These are phyloP conservation scores for Seminavis robusta DNA, from an alignment of 108 stramenopile species.

Conservation along the genomic window DNA sequence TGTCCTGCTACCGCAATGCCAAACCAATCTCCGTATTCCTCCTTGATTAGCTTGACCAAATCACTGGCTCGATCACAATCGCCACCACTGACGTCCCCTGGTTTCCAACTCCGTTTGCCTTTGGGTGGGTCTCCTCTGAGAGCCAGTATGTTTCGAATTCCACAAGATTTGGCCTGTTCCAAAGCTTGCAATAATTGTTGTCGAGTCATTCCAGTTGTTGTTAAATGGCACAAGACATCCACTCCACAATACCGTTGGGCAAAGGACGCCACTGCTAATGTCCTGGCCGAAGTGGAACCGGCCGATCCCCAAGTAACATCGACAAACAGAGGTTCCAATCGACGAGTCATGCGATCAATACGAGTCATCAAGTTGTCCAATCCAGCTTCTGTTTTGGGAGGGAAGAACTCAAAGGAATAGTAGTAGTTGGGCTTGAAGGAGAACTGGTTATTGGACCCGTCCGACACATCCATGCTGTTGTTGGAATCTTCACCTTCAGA, in stretches of 20 bases:
- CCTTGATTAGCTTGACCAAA: slow-evolving; percentile 85
- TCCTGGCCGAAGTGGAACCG: slow-evolving; percentile 72
- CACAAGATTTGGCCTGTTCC: slow-evolving; percentile 52
- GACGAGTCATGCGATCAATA: slow-evolving; percentile 91
- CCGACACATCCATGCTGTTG: not conserved
- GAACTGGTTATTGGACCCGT: too few species aligned
- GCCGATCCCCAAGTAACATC: slow-evolving; percentile 93
- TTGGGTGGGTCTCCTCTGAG: slow-evolving; percentile 93
- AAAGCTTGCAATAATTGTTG: slow-evolving; percentile 46
- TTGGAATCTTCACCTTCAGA: too few species aligned
- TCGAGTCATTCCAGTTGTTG: slow-evolving; percentile 81
- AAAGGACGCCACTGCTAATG: slow-evolving; percentile 78
- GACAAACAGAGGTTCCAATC: slow-evolving; percentile 89
- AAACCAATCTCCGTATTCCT: slow-evolving; percentile 92
- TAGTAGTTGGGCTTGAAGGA: too few species aligned
- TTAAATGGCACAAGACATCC: slow-evolving; percentile 90
- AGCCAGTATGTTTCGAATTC: slow-evolving; percentile 89
- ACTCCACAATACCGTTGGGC: slow-evolving; percentile 87
- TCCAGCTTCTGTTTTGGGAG: slow-evolving; percentile 92
- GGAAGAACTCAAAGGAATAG: slow-evolving; percentile 96
- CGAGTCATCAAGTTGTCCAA: slow-evolving; percentile 89
- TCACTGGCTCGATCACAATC: slow-evolving; percentile 86
- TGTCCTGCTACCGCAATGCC: slow-evolving; percentile 94
- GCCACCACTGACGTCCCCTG: slow-evolving; percentile 60
- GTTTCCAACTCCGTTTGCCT: slow-evolving; percentile 77